phyloP scores from a whole-genome alignment of 257 asterid genomes.

The Paulownia fortunei region DNA sequence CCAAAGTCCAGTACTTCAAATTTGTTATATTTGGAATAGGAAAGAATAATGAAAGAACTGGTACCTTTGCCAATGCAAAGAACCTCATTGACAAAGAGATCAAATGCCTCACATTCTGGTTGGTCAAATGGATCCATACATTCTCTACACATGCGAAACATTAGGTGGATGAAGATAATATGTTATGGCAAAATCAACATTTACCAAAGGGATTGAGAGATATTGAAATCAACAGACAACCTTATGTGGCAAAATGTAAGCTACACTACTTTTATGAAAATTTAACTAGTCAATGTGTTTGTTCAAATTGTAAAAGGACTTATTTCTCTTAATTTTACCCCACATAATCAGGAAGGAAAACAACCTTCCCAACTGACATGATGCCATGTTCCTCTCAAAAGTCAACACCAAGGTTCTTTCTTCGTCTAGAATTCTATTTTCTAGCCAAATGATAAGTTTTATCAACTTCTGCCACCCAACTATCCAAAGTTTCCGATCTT shows the following conservation, averaged over 20 bases:
- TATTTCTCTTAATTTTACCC: neutral
- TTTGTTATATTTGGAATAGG: neutral
- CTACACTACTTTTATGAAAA: neutral
- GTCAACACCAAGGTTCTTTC: neutral
- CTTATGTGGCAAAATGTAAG: neutral
- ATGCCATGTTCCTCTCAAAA: neutral
- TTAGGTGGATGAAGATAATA: neutral
- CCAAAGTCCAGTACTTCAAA: neutral
- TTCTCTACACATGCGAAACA: slow-evolving; percentile 58
- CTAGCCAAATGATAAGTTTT: neutral
- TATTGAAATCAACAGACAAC: neutral
- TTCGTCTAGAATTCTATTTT: neutral
- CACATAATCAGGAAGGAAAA: neutral
- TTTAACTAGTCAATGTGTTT: neutral
- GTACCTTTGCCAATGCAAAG: slow-evolving; percentile 85
- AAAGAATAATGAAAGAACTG: neutral
- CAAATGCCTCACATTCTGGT: slow-evolving; percentile 93
- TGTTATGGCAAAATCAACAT: neutral
- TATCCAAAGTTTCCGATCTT: neutral
- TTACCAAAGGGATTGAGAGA: neutral
- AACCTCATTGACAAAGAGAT: slow-evolving; percentile 80
- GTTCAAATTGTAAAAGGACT: neutral
- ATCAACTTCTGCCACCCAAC: no score
- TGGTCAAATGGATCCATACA: slow-evolving; percentile 88
- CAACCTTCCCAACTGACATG: neutral